Base-by-base conservation (phyloP, 73 alveolate species). In the Chromera velia region DNA sequence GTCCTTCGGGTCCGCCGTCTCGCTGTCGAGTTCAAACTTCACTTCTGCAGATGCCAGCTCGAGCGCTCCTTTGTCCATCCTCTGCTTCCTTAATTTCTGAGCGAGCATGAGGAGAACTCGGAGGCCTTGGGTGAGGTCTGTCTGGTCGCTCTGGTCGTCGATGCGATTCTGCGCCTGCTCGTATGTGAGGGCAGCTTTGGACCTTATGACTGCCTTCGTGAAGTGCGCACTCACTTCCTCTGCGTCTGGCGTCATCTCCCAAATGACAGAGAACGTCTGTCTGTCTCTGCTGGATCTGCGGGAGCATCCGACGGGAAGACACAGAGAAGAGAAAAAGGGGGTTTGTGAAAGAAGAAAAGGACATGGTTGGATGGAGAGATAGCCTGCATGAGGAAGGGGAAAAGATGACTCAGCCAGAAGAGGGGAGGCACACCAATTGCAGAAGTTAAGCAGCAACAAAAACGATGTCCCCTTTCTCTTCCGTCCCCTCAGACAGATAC, bases 21-120 rank as follows among this genome's bases (percentile, higher is more conserved):
- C 96, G 65, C 80, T 85, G 82, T 94, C 96, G 74, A 94, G 87
- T 80, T 94, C 92, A 76, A 94, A 90, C 81, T 92, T 94, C 84
- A 94, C 91, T 90, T 91, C 96, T 78, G 92, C 93, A 13, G 97
- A 91, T 22, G 97, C 94, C 72, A 94, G 82, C 28, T 94, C 94
- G 74, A 94, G 82, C 22, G 98, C 98, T 0, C 98, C 98, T 26
- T 85, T 86, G 34, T 81, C 94, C 75, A 85, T 88, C 81, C 98
- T 92, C 79, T 88, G 88, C 47, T 81, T 82, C 70, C 92, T 90
- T 55, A 88, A 70, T 71, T 80, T 90, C 45, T 83, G 85, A 18
- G 98, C 92, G 13, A 94, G 88, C 83, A 81, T 80, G 81, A 90
- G 86, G 47, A 90, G 79, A 28, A 82, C 74, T 79, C 95, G 82